Evolutionary conservation across 495 filamentous ascomycete species (phyloP), one percentile per base, ranked within the genome.

Genomic region (Xylaria palmicola): DNA sequence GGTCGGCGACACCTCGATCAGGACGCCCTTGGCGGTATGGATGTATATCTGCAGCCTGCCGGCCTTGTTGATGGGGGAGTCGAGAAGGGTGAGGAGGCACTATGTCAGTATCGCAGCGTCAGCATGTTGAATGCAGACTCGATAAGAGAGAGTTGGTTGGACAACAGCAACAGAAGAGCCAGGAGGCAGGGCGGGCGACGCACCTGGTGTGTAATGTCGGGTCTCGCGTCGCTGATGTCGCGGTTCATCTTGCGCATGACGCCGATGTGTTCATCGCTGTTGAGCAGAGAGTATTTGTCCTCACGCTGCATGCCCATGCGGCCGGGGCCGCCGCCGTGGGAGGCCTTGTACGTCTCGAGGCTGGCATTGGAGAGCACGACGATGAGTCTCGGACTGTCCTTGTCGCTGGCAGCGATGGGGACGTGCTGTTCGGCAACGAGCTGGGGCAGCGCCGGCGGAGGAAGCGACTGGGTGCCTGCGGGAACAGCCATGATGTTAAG

Each of bases 241-340:
- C 94, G 81, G 77, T 95, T 95, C 93, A 97, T 97, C 83, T 97
- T 98, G 70, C 95, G 88, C 91, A 98, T 94, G 62, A 97, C 88
- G 51, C 94, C 95, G 62, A 98, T 98, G 72, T 98, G 94, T 77
- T 98, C 94, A 67, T 98, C 94, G 72, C 93, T 97, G 82, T 98
- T 98, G 65, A 98, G 84, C 41, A 98, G 79, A 47, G 91, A 91
- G 76, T 94, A 98, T 71, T 97, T 97, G 66, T 98, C 94, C 65
- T 96, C 92, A 22, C 87, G 80, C 41, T 83, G 83, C 60, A 83
- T 78, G 39, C 87, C 87, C 62, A 79, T 82, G 57, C 89, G 86
- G 62, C 80, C 80, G 22, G 74, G 53, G 6, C 68, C 58, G n/a
- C 44, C 68, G 24, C 88, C 85, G 48, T 89, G 86, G 36, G 88